phyloP scores from a whole-genome alignment of 2,329 filamentous ascomycete species.

The Elsinoe fawcettii region DNA sequence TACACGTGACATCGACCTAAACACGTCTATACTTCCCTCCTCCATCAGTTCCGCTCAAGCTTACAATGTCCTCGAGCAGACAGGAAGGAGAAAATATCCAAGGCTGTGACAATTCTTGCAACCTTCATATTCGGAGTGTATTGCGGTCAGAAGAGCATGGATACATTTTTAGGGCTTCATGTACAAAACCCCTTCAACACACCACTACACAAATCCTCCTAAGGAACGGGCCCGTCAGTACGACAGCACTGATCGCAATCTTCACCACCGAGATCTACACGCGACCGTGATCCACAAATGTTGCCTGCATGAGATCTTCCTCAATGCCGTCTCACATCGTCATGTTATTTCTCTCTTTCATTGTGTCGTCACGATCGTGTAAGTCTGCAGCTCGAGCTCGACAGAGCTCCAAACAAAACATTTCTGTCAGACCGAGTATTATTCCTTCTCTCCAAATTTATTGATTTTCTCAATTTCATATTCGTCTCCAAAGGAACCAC shows the following conservation, averaged over 20 bases:
- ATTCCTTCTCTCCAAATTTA: background rate
- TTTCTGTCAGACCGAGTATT: background rate
- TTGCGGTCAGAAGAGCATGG: no score
- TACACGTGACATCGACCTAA: no score
- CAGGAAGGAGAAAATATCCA: no score
- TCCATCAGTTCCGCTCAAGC: no score
- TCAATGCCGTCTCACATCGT: background rate
- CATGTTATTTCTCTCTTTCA: background rate
- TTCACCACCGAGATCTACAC: conserved; percentile 3
- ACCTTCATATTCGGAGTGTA: no score
- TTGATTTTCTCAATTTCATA: background rate
- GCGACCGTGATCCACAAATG: background rate
- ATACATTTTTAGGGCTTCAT: no score
- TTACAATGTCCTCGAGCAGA: no score
- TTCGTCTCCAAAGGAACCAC: background rate
- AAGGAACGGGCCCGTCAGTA: background rate
- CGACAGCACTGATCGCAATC: background rate
- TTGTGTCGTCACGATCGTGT: conserved; percentile 13
- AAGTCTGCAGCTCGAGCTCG: background rate
- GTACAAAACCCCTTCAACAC: background rate
- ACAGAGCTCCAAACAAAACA: background rate
- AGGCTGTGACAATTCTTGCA: no score
- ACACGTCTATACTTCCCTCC: no score
- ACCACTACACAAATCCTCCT: background rate
- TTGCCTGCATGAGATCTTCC: background rate